Evolutionary conservation across 352 stramenopile species (phyloP), one percentile per base, ranked within the genome.

Genomic region (Pythium chondricola): DNA sequence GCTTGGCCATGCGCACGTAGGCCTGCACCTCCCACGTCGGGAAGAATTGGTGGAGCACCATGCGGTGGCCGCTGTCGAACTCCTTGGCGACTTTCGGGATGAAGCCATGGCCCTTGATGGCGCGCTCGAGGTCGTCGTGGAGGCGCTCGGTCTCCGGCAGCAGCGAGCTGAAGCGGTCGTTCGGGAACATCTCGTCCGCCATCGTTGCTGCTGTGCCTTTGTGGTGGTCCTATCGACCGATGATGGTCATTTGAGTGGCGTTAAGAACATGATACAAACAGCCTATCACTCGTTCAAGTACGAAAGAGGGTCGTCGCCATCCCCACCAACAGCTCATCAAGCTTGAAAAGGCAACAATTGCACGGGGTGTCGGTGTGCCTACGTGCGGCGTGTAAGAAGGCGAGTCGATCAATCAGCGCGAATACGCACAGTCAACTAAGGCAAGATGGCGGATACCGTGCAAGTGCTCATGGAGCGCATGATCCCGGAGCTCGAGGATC

Each of bases 401-500:
- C n/a, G n/a, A n/a, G n/a, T n/a, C n/a, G n/a, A n/a, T n/a, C n/a
- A n/a, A n/a, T n/a, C n/a, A n/a, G n/a, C n/a, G n/a, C n/a, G n/a
- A n/a, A n/a, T n/a, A n/a, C n/a, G n/a, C n/a, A n/a, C n/a, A n/a
- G n/a, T n/a, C n/a, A n/a, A 56, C 21, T 40, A 38, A 59, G 44
- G 43, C 52, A 65, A 39, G 48, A 97, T 97, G 90, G 90, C 89
- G 63, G 90, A 97, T 69, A 89, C 72, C 44, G 89, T 97, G 58
- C 88, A 97, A 65, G 79, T 95, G 48, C 63, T 88, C 53, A 93
- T 97, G 80, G 90, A 97, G 69, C 85, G 91, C 56, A 97, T 96
- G 86, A 85, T 97, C 56, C 83, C 86, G 43, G 90, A 97, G 67
- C 88, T 97, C 44, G 89, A 97, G 65, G 90, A 97, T 44, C 72